These are phyloP conservation scores for Colletotrichum zoysiae DNA, from an alignment of 2,329 filamentous ascomycete species.

Conservation along the genomic window DNA sequence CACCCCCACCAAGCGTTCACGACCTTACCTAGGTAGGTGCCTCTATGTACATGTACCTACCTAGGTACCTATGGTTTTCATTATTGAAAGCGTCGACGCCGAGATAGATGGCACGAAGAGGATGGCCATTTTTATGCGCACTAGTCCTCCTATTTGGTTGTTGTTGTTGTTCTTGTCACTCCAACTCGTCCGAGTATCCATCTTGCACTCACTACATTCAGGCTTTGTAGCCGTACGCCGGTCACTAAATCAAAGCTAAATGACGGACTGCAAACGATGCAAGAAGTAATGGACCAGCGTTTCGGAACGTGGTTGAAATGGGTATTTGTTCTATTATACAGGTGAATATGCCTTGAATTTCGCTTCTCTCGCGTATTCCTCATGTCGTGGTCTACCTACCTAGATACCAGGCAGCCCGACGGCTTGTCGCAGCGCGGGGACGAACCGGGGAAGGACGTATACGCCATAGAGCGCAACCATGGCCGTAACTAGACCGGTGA, in stretches of 20 bases:
- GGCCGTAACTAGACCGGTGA: conserved; percentile 67
- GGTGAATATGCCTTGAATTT: not conserved
- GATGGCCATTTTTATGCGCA: not conserved
- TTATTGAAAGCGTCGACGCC: not conserved
- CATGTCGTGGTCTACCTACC: conserved; percentile 50
- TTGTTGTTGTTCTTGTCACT: not conserved
- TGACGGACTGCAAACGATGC: not conserved
- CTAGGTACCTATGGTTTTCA: too few relatives aligned
- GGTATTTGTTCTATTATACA: conserved; percentile 15
- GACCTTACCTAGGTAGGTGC: not conserved
- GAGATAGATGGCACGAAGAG: not conserved
- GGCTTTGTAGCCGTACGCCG: not conserved
- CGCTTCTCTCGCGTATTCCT: not conserved
- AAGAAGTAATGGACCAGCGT: not conserved
- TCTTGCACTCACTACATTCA: too few relatives aligned
- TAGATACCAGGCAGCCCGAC: conserved; percentile 66
- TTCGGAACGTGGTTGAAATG: not conserved
- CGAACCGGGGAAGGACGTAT: conserved; percentile 65
- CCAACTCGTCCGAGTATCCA: not conserved
- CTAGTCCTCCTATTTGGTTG: not conserved
- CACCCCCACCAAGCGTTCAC: not conserved
- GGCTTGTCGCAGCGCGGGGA: conserved; percentile 59
- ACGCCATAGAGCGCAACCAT: conserved; percentile 60
- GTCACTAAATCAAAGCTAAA: not conserved
- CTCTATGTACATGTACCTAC: too few relatives aligned